Percentiles rank a stretch among this genome's conserved stretches.
Conservation (phyloP, 345 rosid species). For the Eucalyptus brandiana region DNA sequence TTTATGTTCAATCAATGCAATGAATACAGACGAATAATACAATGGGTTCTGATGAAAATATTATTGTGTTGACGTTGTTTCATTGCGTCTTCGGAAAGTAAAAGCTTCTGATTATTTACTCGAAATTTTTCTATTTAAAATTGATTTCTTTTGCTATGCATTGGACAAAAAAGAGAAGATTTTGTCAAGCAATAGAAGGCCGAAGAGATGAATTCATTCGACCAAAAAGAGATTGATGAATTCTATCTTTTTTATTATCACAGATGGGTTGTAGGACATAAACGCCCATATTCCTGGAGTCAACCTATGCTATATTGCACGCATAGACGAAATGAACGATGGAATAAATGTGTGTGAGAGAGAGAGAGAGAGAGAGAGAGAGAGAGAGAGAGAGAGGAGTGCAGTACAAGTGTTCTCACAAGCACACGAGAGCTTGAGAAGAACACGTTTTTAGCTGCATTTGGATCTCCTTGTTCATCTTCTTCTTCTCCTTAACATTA, state of each 20-base stretch:
- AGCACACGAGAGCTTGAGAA: background rate
- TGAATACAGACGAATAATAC: too few species aligned
- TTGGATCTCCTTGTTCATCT: background rate
- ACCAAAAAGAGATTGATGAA: too few species aligned
- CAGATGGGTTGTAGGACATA: background rate
- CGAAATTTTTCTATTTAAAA: background rate
- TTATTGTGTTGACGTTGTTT: background rate
- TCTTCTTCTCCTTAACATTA: background rate
- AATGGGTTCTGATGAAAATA: background rate
- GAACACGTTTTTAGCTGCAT: background rate
- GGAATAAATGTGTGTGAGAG: background rate
- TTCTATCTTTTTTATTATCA: background rate
- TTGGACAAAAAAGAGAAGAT: background rate
- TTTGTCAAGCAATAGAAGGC: background rate
- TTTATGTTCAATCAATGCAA: too few species aligned
- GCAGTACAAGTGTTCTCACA: background rate
- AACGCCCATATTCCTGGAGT: background rate
- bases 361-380: too few species aligned
- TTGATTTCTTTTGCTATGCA: background rate
- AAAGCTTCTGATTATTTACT: background rate
- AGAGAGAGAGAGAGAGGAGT: background rate
- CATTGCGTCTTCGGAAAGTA: background rate
- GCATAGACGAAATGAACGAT: background rate
- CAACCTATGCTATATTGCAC: background rate
- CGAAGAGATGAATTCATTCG: background rate